Percentiles rank a stretch among this genome's conserved stretches.
Conservation (phyloP, 2,329 filamentous ascomycete genomes). For the Penicillium sp. region DNA sequence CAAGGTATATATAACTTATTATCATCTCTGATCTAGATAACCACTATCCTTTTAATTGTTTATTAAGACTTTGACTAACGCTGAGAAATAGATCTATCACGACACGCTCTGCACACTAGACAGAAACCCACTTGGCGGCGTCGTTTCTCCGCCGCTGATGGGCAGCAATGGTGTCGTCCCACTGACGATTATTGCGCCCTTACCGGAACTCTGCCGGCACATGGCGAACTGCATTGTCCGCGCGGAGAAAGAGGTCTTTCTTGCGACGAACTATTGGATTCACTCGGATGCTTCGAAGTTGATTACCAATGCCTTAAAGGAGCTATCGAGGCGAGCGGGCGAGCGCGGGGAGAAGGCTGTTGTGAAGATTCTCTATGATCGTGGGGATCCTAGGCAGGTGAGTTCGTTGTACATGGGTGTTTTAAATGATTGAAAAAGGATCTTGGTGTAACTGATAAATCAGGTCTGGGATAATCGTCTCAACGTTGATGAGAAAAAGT, state of each 20-base stretch:
- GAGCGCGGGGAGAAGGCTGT: slow-evolving; percentile 62
- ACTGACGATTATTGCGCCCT: slow-evolving; percentile 70
- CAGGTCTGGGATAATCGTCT: slow-evolving; percentile 65
- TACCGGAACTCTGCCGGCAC: slow-evolving; percentile 74
- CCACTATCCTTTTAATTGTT: not conserved
- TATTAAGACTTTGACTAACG: not conserved
- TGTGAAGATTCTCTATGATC: slow-evolving; percentile 77
- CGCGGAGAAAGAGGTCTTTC: slow-evolving; percentile 72
- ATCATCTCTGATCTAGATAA: not conserved
- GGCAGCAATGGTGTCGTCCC: slow-evolving; percentile 69
- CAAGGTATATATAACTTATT: slow-evolving; percentile 54
- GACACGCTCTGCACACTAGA: slow-evolving; percentile 59
- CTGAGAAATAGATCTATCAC: slow-evolving; percentile 58
- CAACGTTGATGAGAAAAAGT: slow-evolving; percentile 62
- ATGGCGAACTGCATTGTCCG: slow-evolving; percentile 77
- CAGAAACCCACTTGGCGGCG: slow-evolving; percentile 47
- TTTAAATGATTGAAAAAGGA: not conserved
- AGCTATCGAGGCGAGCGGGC: slow-evolving; percentile 70
- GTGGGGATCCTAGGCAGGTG: slow-evolving; percentile 67
- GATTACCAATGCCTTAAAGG: slow-evolving; percentile 70
- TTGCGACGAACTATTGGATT: slow-evolving; percentile 79
- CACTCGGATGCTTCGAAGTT: slow-evolving; percentile 69
- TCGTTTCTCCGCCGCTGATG: slow-evolving; percentile 64
- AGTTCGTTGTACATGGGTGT: not conserved
- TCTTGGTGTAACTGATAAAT: not conserved